Evolutionary conservation across 768 basidiomycete genomes (phyloP).

Genomic region (Boletus bicolor): DNA sequence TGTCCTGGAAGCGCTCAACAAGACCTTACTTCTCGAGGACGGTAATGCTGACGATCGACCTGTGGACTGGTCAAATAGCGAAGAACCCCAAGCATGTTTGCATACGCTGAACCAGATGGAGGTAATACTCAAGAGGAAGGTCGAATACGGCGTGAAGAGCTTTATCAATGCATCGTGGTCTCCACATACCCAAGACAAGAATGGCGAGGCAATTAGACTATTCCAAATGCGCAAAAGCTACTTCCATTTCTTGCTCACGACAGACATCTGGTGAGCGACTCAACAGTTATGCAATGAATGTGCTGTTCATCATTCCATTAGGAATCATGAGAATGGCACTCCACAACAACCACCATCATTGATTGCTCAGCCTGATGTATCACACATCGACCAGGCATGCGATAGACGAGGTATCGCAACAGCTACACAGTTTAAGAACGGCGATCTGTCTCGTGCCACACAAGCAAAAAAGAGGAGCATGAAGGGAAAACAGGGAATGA

Average conservation of each 20-base stretch:
- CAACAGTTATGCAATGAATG: not conserved
- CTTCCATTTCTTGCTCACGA: not conserved
- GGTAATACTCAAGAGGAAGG: not conserved
- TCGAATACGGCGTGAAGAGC: not conserved
- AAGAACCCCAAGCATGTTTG: not conserved
- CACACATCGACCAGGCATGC: not conserved
- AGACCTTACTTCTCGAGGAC: not conserved
- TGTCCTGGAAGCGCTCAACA: not conserved
- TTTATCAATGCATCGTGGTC: too few relatives aligned
- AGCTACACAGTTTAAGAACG: not conserved
- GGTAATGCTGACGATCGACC: not conserved
- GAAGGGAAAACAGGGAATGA: not conserved
- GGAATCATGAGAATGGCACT: not conserved
- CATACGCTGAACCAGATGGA: not conserved
- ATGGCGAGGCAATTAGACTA: not conserved
- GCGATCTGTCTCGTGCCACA: not conserved
- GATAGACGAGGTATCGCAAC: not conserved
- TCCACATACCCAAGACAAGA: too few relatives aligned
- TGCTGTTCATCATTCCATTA: not conserved
- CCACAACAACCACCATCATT: not conserved
- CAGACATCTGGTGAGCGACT: not conserved
- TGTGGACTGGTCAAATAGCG: not conserved
- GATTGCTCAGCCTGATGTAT: not conserved
- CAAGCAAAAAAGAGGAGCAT: not conserved
- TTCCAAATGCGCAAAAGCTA: not conserved